These are phyloP conservation scores for Lathyrus oleraceus DNA, from an alignment of 306 rosid genomes.

Conservation along the genomic window DNA sequence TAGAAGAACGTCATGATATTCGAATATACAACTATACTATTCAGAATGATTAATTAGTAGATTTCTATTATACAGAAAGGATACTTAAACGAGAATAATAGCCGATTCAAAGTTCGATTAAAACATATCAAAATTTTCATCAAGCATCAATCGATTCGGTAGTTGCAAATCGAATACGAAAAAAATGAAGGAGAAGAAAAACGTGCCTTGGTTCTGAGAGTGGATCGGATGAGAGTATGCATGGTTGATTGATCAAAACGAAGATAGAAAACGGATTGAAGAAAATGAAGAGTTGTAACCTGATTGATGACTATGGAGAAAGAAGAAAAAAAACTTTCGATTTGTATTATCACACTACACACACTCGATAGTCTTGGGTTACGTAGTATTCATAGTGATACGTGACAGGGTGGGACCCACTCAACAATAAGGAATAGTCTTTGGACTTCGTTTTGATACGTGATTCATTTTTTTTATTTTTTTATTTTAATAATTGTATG, in stretches of 20 bases:
- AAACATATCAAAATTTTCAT: not conserved
- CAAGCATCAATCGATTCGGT: not conserved
- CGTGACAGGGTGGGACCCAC: no score
- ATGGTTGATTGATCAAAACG: not conserved
- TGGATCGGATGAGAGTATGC: constrained; percentile 37
- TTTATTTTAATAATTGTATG: no score
- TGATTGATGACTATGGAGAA: no score
- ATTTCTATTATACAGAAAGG: not conserved
- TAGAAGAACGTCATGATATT: not conserved
- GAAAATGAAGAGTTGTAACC: not conserved
- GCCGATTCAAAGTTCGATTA: not conserved
- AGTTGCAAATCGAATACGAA: not conserved
- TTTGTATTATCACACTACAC: no score
- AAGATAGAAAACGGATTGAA: not conserved
- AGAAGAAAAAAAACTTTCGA: no score
- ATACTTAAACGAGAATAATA: not conserved
- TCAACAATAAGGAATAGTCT: no score
- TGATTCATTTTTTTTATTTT: no score
- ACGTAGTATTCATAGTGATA: no score
- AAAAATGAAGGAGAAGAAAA: not conserved
- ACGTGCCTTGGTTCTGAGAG: constrained; percentile 36
- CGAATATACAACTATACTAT: not conserved
- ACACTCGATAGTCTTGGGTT: no score
- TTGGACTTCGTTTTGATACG: no score
- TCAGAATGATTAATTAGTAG: not conserved